Conservation (phyloP, 768 basidiomycete genomes). For the Amanita brunnescens region DNA sequence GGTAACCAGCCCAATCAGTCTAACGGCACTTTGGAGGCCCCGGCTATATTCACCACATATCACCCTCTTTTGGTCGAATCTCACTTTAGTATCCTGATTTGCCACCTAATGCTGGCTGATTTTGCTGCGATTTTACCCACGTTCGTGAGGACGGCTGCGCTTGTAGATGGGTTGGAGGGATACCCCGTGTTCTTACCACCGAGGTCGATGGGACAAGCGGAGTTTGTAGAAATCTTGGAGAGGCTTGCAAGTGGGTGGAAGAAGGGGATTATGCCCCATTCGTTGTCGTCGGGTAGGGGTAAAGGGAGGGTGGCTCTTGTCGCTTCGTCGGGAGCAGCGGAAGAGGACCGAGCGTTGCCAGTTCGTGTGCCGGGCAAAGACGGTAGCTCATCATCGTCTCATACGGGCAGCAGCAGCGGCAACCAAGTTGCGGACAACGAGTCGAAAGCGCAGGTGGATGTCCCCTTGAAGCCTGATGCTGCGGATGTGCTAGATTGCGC, state of each 20-base stretch:
- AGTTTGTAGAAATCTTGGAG: conserved; percentile 80
- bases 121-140: conserved; percentile 51
- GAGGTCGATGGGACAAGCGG: conserved; percentile 83
- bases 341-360: conserved; percentile 11
- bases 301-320: conserved; percentile 40
- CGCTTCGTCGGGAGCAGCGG: conserved; percentile 15
- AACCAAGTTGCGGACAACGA: background rate
- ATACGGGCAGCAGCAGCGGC: conserved; percentile 3
- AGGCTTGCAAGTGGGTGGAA: conserved; percentile 74
- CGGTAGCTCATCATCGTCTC: conserved; percentile 10
- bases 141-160: conserved; percentile 55
- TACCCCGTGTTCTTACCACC: conserved; percentile 86
- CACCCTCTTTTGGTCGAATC: conserved; percentile 87
- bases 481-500: conserved; percentile 54
- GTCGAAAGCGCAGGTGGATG: background rate
- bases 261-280: conserved; percentile 53
- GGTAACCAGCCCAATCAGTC: conserved; percentile 35
- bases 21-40: conserved; percentile 31
- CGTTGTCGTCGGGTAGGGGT: conserved; percentile 27
- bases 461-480: conserved; percentile 27
- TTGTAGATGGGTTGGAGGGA: conserved; percentile 79
- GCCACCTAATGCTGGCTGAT: conserved; percentile 71
- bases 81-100: conserved; percentile 71
- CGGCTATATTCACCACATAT: conserved; percentile 77
- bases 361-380: conserved; percentile 15